These are phyloP conservation scores for Aspergillus sp. DNA, from an alignment of 2,329 filamentous ascomycete genomes.

Conservation along the genomic window DNA sequence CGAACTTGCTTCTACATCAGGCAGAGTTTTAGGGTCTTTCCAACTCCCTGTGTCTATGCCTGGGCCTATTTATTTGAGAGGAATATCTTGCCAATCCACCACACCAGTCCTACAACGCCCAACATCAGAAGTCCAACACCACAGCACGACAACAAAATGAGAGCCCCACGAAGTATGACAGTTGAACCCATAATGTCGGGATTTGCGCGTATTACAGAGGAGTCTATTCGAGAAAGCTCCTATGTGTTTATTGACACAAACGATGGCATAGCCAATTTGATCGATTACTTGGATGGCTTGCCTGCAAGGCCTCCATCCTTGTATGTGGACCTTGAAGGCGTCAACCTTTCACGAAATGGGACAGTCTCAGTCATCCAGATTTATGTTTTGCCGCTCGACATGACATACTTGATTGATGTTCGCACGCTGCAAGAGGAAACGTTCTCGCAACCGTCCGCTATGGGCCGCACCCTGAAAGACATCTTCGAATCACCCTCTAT, in stretches of 20 bases:
- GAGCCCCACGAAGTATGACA: too few relatives aligned
- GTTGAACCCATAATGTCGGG: too few relatives aligned
- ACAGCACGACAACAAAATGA: too few relatives aligned
- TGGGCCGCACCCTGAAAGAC: slow-evolving; percentile 29
- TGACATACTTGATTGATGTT: slow-evolving; percentile 49
- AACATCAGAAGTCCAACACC: too few relatives aligned
- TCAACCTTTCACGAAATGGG: slow-evolving; percentile 44
- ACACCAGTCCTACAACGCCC: too few relatives aligned
- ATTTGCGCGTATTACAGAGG: too few relatives aligned
- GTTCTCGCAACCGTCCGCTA: slow-evolving; percentile 38
- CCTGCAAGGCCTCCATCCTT: slow-evolving; percentile 32
- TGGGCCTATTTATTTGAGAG: too few relatives aligned
- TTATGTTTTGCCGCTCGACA: slow-evolving; percentile 28
- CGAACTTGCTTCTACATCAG: too few relatives aligned
- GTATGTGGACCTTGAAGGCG: slow-evolving; percentile 53
- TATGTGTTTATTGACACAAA: background rate
- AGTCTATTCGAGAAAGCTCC: background rate
- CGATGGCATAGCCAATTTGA: background rate
- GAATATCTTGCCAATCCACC: too few relatives aligned
- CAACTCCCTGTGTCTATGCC: too few relatives aligned
- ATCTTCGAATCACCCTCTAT: slow-evolving; percentile 48
- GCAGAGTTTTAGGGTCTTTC: too few relatives aligned
- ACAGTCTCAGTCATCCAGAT: slow-evolving; percentile 49
- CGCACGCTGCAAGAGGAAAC: slow-evolving; percentile 35
- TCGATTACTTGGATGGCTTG: background rate